Evolutionary conservation across 1,284 basidiomycete genomes (phyloP).

Genomic region (Phylloporus gajari): DNA sequence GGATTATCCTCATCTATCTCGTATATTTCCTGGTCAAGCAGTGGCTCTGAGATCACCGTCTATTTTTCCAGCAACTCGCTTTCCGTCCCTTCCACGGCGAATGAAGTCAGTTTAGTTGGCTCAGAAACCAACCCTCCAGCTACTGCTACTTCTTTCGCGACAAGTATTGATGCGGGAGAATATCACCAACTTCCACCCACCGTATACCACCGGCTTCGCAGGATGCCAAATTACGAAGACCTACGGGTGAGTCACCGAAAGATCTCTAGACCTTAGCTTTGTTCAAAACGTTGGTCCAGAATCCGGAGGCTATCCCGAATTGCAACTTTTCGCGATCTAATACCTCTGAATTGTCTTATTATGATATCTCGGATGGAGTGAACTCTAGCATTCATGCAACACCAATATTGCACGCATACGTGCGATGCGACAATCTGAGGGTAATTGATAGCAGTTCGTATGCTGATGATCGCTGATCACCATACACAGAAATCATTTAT

Average conservation of each 20-base stretch:
- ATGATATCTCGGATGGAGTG: neutral
- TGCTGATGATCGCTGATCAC: constrained; percentile 6
- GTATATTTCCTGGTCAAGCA: constrained; percentile 5
- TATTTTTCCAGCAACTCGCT: constrained; percentile 24
- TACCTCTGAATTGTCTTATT: constrained; percentile 9
- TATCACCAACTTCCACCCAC: neutral
- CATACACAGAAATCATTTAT: constrained; percentile 18
- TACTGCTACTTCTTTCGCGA: constrained; percentile 30
- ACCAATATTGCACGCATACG: constrained; percentile 3
- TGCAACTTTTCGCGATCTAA: neutral
- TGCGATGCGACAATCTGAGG: constrained; percentile 1
- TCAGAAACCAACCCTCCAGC: constrained; percentile 9
- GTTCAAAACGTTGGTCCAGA: constrained; percentile 5
- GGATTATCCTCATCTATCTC: neutral
- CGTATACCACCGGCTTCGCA: constrained; percentile 28
- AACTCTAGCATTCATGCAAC: neutral
- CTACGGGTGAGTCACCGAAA: constrained; percentile 23
- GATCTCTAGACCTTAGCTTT: neutral
- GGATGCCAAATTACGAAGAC: constrained; percentile 29
- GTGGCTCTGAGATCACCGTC: constrained; percentile 6
- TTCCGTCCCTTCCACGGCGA: constrained; percentile 8
- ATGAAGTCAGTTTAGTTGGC: neutral
- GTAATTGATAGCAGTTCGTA: constrained; percentile 2
- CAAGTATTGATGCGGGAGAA: constrained; percentile 30
- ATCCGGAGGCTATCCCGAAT: neutral